These are phyloP conservation scores for Quercus phellos DNA, from an alignment of 331 rosid species.

Conservation along the genomic window DNA sequence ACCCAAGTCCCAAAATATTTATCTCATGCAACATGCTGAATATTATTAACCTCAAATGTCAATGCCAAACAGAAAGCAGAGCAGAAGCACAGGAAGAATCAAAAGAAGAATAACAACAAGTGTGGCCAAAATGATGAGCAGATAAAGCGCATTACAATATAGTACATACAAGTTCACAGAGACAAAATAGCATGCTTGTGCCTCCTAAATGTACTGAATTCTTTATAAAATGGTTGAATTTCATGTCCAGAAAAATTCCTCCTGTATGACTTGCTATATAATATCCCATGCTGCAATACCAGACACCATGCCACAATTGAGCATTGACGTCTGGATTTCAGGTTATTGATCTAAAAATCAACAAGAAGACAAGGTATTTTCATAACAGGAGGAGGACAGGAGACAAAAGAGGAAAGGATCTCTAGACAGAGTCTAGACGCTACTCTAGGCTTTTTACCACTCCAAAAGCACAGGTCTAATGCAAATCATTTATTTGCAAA, in stretches of 20 bases:
- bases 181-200: not conserved
- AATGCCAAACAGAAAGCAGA: not conserved
- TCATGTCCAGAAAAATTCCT: not conserved
- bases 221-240: not conserved
- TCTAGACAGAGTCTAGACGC: too few species aligned
- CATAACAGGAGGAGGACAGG: not conserved
- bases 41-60: slow-evolving; percentile 2
- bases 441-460: not conserved
- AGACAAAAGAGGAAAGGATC: not conserved
- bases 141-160: not conserved
- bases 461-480: not conserved
- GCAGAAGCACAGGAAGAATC: not conserved
- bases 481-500: not conserved
- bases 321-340: not conserved
- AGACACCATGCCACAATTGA: not conserved
- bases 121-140: not conserved
- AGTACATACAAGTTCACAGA: not conserved
- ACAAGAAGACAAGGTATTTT: not conserved
- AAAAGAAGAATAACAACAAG: not conserved
- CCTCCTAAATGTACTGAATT: not conserved
- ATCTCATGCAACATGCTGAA: not conserved
- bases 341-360: not conserved
- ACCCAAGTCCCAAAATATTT: not conserved
- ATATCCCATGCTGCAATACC: not conserved
- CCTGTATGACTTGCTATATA: not conserved